Percentiles rank a stretch among this genome's conserved stretches.
phyloP scores from a whole-genome alignment of 495 filamentous ascomycete species.

The Penicillium subrubescens region DNA sequence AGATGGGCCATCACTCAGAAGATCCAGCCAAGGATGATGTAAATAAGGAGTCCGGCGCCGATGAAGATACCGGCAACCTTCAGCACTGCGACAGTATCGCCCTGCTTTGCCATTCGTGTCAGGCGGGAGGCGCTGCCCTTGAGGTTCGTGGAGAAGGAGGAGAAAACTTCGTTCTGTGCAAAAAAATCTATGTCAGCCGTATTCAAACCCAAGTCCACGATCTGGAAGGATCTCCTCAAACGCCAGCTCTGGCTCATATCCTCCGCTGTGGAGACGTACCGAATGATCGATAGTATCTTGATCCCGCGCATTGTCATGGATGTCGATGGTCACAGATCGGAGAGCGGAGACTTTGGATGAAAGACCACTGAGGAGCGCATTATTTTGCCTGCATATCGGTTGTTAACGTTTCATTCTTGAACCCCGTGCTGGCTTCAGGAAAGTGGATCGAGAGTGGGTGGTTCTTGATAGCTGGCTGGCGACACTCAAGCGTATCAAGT shows the following conservation, averaged over 20 bases:
- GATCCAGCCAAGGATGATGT: slow-evolving; percentile 68
- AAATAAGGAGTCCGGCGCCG: slow-evolving; percentile 71
- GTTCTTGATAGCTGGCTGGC: not conserved
- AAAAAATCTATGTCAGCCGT: slow-evolving; percentile 4
- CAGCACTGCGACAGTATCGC: slow-evolving; percentile 87
- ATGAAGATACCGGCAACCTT: slow-evolving; percentile 86
- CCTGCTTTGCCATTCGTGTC: slow-evolving; percentile 86
- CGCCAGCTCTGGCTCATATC: not conserved
- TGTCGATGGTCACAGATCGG: slow-evolving; percentile 96
- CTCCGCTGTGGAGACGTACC: slow-evolving; percentile 50
- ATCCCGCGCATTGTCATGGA: slow-evolving; percentile 89
- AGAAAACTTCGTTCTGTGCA: slow-evolving; percentile 63
- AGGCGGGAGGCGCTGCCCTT: slow-evolving; percentile 86
- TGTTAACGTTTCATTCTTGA: slow-evolving; percentile 9
- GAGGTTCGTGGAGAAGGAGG: slow-evolving; percentile 57
- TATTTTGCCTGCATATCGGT: slow-evolving; percentile 72
- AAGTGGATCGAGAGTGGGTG: not conserved
- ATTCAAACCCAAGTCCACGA: not conserved
- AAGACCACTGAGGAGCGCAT: slow-evolving; percentile 89
- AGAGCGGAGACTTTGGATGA: slow-evolving; percentile 87
- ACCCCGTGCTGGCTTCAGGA: slow-evolving; percentile 3
- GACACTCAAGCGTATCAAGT: not conserved
- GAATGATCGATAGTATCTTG: slow-evolving; percentile 85
- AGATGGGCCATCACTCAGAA: slow-evolving; percentile 44
- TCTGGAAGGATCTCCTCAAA: not conserved